Conservation (phyloP, 2,329 filamentous ascomycete species). For the Zelopaecilomyces penicillatus region DNA sequence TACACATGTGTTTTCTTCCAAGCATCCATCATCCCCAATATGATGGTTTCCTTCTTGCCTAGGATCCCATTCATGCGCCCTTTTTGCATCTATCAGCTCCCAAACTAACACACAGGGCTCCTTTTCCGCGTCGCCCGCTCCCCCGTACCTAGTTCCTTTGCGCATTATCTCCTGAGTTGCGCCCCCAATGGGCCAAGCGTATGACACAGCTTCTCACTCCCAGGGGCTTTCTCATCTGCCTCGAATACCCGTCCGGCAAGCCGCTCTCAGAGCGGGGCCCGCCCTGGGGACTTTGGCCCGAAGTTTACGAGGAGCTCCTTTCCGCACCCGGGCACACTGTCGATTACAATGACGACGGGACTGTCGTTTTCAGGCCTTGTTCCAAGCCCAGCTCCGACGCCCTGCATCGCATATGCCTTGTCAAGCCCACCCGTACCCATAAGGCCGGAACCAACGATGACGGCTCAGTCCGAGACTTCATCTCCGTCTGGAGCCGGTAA, state of each 20-base stretch:
- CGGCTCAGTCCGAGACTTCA: constrained; percentile 41
- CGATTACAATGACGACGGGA: constrained; percentile 42
- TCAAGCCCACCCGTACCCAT: constrained; percentile 44
- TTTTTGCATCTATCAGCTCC: neutral
- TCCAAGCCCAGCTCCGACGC: constrained; percentile 27
- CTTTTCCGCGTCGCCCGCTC: neutral
- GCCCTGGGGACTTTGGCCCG: constrained; percentile 61
- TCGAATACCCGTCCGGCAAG: constrained; percentile 75
- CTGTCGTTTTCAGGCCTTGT: constrained; percentile 30
- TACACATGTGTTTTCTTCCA: too few species aligned
- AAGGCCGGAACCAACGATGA: constrained; percentile 34
- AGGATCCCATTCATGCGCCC: neutral
- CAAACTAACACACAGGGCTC: neutral
- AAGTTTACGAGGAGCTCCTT: constrained; percentile 65
- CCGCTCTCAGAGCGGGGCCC: constrained; percentile 57
- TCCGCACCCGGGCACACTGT: constrained; percentile 60
- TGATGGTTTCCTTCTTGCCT: too few species aligned
- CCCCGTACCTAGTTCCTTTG: constrained; percentile 47
- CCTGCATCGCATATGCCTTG: constrained; percentile 37
- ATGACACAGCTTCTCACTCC: constrained; percentile 42
- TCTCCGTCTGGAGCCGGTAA: constrained; percentile 43
- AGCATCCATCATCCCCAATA: too few species aligned
- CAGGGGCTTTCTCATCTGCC: constrained; percentile 47
- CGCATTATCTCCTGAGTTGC: constrained; percentile 46
- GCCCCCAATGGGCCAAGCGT: constrained; percentile 45